Percentiles rank a stretch among this genome's conserved stretches.
phyloP scores from a whole-genome alignment of 768 basidiomycete species.

The Kwoniella shandongensis region DNA sequence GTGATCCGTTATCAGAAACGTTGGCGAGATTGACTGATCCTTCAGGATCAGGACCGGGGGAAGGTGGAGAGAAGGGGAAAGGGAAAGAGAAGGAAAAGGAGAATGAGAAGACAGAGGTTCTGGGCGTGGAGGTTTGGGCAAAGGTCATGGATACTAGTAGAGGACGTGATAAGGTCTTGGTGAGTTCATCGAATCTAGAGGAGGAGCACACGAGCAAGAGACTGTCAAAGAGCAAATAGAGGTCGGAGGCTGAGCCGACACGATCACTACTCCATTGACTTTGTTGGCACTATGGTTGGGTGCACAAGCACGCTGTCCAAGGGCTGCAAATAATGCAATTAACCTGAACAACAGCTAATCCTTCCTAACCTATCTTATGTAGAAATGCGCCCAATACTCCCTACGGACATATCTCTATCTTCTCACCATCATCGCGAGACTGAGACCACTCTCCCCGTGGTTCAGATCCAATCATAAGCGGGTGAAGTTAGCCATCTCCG shows the following conservation, averaged over 20 bases:
- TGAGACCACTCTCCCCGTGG: slow-evolving; percentile 35
- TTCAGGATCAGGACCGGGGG: too few relatives aligned
- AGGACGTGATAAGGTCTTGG: slow-evolving; percentile 49
- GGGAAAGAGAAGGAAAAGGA: slow-evolving; percentile 1
- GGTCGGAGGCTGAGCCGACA: too few relatives aligned
- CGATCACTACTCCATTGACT: too few relatives aligned
- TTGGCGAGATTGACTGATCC: too few relatives aligned
- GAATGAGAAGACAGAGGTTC: background rate
- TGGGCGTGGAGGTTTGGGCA: slow-evolving; percentile 62
- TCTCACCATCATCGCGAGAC: slow-evolving; percentile 26
- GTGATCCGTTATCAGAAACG: too few relatives aligned
- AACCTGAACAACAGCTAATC: too few relatives aligned
- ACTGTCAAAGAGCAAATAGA: too few relatives aligned
- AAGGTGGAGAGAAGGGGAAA: background rate
- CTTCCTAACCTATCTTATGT: background rate
- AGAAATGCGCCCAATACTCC: slow-evolving; percentile 51
- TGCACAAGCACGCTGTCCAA: too few relatives aligned
- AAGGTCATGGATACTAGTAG: slow-evolving; percentile 60
- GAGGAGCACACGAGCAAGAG: too few relatives aligned
- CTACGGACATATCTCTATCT: slow-evolving; percentile 48
- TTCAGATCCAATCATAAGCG: slow-evolving; percentile 38
- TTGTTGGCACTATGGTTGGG: too few relatives aligned
- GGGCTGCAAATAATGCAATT: too few relatives aligned
- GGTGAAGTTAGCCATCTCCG: slow-evolving; percentile 32
- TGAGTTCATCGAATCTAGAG: slow-evolving; percentile 18